Evolutionary conservation across 2,329 filamentous ascomycete genomes (phyloP), one percentile per base, ranked within the genome.

Genomic region (Diaporthe australafricana): DNA sequence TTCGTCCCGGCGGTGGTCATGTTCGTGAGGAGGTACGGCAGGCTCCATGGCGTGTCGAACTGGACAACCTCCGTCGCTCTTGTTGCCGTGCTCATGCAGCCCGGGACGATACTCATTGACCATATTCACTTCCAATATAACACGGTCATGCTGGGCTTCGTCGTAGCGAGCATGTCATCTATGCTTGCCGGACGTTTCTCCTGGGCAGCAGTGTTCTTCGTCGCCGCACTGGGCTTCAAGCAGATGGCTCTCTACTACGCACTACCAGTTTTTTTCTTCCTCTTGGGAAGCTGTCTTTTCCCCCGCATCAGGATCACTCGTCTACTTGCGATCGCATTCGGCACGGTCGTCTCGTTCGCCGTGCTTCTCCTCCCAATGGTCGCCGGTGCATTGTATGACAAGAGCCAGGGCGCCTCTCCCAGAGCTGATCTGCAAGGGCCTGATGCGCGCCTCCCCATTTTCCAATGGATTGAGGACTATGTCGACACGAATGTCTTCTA

Each of bases 191-290:
- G 94, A 5, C 90, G 95, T 62, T 92, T 92, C 77, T 88, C 97
- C 74, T 98, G 96, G 95, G 90, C 94, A 32, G 95, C 94, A 74
- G 89, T 98, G 72, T 98, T 98, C 84, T 99, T 99, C 77, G 96
- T 99, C 8, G 90, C 90, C 20, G 94, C 96, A 3, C 86, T 99
- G n/a, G 94, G 94, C 7, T 99, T 98, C 87, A 99, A 99, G 86
- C 96, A 99, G 82, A 99, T 99, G 97, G 96, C 96, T 1, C 87
- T 99, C 20, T 99, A 98, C 84, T 99, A 98, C 82, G 95, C 97
- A 3, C 95, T 97, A 17, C 92, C 92, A 25, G 92, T 98, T 71
- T 98, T 98, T 80, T 93, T 94, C 40, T 99, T 95, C 79, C 90
- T 99, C 2, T 86, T 98, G 0, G 96, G 96, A 11, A 91, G 92